Base-by-base conservation (phyloP, 768 basidiomycete species). In the Rhizopogon vinicolor region DNA sequence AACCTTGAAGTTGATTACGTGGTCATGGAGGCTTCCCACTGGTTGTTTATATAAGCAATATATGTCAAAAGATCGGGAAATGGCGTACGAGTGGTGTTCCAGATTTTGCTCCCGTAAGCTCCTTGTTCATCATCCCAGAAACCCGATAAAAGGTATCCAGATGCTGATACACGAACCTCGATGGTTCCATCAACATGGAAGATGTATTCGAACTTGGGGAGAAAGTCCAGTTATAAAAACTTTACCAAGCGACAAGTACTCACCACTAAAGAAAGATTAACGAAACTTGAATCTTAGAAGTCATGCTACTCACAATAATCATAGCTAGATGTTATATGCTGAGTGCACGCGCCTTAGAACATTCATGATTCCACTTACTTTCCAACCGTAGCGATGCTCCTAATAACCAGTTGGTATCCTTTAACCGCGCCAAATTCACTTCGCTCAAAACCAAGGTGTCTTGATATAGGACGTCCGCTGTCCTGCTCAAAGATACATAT, bases 21-120 rank as follows among this genome's bases (percentile, higher is more conserved):
- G 85, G 63, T 87, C 85, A 56, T 87, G 85, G 14, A 87, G 66
- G 39, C 78, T 83, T n/a, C 85, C 85, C 81, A 85, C 81, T 82
- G 33, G 35, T 22, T 16, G 37, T 29, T n/a, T 25, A 44, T 14
- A 16, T 43, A 14, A 40, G 54, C 12, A 53, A 40, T 19, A 25
- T 7, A 10, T 7, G 5, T 12, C 18, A n/a, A 31, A 50, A 16
- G 29, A 18, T 16, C 1, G 33, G 16, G 25, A 45, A 25, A 19
- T 7, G 1, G 69, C 80, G 48, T 40, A 84, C 82, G 83, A n/a
- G 76, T 76, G 2, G 74, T 77, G 41, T 82, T 75, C 52, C 76
- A 77, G 49, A 87, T 84, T n/a, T 73, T 76, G 25, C 76, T 72
- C 0, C 85, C 85, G 60, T 85, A 85, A 0, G 69, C 62, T 7